A percentile compares a stretch with the other conserved stretches of the same genome.
Conservation (phyloP, 192 early-diverging fungal species). For the Linnemannia elongata region DNA sequence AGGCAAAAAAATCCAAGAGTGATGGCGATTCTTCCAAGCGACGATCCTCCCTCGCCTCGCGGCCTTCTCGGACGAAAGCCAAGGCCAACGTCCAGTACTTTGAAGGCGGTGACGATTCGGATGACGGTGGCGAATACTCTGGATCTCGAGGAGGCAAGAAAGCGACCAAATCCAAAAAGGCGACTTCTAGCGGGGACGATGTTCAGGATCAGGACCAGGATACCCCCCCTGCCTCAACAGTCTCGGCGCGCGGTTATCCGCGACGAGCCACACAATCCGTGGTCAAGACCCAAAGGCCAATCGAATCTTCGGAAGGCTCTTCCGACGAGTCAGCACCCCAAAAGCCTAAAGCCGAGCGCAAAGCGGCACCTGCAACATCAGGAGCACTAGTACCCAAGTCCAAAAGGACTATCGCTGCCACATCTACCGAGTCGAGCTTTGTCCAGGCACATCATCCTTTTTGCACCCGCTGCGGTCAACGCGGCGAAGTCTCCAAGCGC, state of each 20-base stretch:
- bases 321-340: constrained; percentile 31
- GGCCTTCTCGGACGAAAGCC: constrained; percentile 43
- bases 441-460: constrained; percentile 52
- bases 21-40: constrained; percentile 39
- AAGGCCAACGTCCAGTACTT: constrained; percentile 47
- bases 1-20: constrained; percentile 28
- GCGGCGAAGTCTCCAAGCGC: constrained; percentile 50
- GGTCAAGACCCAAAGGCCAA: constrained; percentile 22
- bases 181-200: constrained; percentile 48
- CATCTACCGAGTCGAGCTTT: constrained; percentile 42
- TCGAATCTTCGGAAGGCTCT: constrained; percentile 44
- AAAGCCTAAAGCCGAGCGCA: constrained; percentile 34
- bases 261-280: constrained; percentile 14
- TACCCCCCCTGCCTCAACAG: constrained; percentile 24
- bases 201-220: constrained; percentile 36
- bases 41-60: neutral
- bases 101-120: constrained; percentile 42
- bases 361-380: neutral
- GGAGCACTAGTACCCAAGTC: constrained; percentile 31
- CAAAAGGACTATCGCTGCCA: constrained; percentile 36
- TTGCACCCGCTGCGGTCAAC: constrained; percentile 48
- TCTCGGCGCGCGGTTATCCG: constrained; percentile 46
- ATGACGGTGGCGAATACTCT: constrained; percentile 38
- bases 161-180: constrained; percentile 33
- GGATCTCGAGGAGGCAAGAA: constrained; percentile 23